Evolutionary conservation across 352 stramenopile genomes (phyloP), one percentile per base, ranked within the genome.

Genomic region (Phytophthora fragariae): DNA sequence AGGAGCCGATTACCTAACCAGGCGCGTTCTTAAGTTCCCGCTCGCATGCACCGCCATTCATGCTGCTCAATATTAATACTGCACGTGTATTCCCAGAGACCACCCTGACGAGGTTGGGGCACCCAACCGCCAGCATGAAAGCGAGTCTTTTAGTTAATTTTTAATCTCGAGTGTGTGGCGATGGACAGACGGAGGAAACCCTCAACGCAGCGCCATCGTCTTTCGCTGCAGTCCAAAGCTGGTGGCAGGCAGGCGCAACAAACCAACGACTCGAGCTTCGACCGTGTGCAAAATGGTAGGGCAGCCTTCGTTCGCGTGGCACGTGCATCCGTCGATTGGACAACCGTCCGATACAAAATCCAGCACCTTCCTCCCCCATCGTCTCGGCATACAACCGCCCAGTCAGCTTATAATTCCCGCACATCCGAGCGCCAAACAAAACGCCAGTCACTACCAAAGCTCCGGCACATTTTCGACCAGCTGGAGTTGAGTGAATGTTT

Each of bases 271-370:
- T 55, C 35, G 35, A 41, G 35, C 35, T 41, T 37, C 33, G 33
- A 41, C 39, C 39, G 24, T 27, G 12, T 14, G 9, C 62, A 37
- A 31, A 27, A 39, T 62, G 44, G 12, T 39, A 41, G 46, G 46
- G 24, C 46, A 27, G 35, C 9, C 14, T 33, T 56, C 49, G 49
- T 29, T 29, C 49, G 49, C 27, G 54, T 37, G 54, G 56, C 65
- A 62, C 66, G 41, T 73, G 52, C 66, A 47, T 61, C 39, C 62
- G 31, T 50, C 66, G 41, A 73, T 35, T 53, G 17, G 39, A 73
- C 66, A 68, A 73, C 65, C 44, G 17, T 2, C 44, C 35, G 29
- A 21, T 52, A 15, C 53, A 72, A 44, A 37, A 66, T 72, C 57
- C 59, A 73, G 31, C 46, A 35, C 52, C 50, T 37, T n/a, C 37